A percentile compares a stretch with the other conserved stretches of the same genome.
phyloP scores from a whole-genome alignment of 1,139 yeast genomes.

The Suhomyces kunorum region DNA sequence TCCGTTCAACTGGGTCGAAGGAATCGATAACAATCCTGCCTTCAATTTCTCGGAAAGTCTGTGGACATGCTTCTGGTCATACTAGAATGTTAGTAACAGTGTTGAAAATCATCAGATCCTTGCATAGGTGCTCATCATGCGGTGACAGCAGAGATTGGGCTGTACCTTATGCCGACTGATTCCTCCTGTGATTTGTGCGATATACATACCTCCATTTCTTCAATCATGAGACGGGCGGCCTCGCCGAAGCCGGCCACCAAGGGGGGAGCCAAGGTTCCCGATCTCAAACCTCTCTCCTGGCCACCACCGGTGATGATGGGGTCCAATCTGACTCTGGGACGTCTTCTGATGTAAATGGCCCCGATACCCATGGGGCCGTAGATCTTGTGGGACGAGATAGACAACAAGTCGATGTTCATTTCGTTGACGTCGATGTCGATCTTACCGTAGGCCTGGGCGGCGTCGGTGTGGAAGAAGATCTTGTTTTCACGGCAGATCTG shows the following conservation, averaged over 20 bases:
- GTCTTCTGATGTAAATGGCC: constrained; percentile 91
- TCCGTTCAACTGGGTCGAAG: constrained; percentile 90
- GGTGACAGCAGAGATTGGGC: constrained; percentile 11
- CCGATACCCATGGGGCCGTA: constrained; percentile 99
- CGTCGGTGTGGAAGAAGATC: constrained; percentile 97
- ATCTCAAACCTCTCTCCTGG: constrained; percentile 96
- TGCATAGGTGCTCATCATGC: constrained; percentile 19
- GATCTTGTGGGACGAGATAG: constrained; percentile 92
- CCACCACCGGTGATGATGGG: constrained; percentile 98
- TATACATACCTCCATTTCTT: constrained; percentile 56
- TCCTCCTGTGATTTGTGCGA: constrained; percentile 10
- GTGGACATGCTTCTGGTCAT: constrained; percentile 70
- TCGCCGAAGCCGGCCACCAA: constrained; percentile 96
- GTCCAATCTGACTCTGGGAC: constrained; percentile 97
- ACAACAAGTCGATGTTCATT: constrained; percentile 88
- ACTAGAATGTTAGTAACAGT: constrained; percentile 30
- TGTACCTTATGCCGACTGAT: constrained; percentile 4
- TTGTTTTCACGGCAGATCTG: constrained; percentile 79
- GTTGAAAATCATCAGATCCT: constrained; percentile 23
- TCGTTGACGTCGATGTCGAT: constrained; percentile 90
- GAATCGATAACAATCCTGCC: constrained; percentile 72
- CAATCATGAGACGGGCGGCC: constrained; percentile 81
- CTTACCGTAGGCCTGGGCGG: constrained; percentile 97
- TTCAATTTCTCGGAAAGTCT: constrained; percentile 72
- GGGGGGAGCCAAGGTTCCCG: constrained; percentile 97